Percentiles rank a stretch among this genome's conserved stretches.
These are phyloP conservation scores for Globisporangium cederbergense DNA, from an alignment of 352 stramenopile genomes.

Conservation along the genomic window DNA sequence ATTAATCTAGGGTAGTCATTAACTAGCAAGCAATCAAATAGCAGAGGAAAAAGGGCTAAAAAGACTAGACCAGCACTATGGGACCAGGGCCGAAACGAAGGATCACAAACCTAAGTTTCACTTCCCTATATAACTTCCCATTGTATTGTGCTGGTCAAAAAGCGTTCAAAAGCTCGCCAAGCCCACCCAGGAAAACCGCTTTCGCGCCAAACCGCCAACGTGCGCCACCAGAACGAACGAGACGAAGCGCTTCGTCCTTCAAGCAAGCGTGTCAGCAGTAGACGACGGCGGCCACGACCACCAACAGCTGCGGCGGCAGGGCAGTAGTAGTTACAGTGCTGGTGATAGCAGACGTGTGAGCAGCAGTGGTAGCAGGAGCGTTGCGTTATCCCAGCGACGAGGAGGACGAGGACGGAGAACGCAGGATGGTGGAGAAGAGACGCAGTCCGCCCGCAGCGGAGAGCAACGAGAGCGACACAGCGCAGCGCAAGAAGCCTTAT, in stretches of 20 bases:
- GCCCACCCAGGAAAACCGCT: conserved; percentile 1
- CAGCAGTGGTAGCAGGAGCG: not conserved
- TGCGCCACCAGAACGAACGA: conserved; percentile 1
- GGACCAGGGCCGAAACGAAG: not conserved
- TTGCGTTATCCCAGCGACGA: not conserved
- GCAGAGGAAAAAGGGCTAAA: not conserved
- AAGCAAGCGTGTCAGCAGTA: not conserved
- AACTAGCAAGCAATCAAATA: not conserved
- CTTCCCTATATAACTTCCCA: too few species aligned
- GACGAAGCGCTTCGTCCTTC: not conserved
- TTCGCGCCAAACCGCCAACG: not conserved
- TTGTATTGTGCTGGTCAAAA: not conserved
- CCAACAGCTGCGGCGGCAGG: not conserved
- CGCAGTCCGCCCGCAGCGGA: conserved; percentile 21
- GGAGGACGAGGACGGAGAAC: not conserved
- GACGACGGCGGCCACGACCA: not conserved
- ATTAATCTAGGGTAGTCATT: not conserved
- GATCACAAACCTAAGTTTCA: not conserved
- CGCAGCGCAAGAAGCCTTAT: conserved; percentile 12
- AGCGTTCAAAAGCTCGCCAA: not conserved
- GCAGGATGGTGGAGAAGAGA: conserved; percentile 50
- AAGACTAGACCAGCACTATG: not conserved
- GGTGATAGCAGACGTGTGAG: not conserved
- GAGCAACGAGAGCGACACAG: not conserved
- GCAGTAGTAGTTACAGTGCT: too few species aligned